These are phyloP conservation scores for Hylodesmum podocarpum DNA, from an alignment of 306 rosid species.

Conservation along the genomic window DNA sequence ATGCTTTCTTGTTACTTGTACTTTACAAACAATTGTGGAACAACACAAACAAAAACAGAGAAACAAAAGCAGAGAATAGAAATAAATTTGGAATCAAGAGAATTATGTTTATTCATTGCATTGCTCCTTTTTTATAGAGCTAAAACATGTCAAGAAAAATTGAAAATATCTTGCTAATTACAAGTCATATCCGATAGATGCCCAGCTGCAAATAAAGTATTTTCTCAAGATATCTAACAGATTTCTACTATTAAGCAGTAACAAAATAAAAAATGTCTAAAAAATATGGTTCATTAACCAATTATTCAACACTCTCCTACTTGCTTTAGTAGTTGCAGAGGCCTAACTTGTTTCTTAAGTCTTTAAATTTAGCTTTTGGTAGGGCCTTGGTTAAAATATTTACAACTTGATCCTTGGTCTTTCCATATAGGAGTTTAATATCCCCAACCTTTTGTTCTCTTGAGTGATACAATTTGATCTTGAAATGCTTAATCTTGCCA, in stretches of 20 bases:
- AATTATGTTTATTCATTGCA: not conserved
- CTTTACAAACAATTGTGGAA: not conserved
- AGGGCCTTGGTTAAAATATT: not conserved
- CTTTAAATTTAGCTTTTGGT: not conserved
- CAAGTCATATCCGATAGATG: no score
- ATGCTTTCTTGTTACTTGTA: not conserved
- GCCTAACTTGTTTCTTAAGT: not conserved
- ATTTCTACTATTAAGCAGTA: no score
- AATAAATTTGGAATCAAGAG: not conserved
- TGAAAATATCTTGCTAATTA: no score
- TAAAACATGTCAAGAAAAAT: no score
- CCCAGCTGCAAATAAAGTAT: no score
- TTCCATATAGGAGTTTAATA: not conserved
- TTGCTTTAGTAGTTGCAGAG: not conserved
- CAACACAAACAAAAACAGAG: not conserved
- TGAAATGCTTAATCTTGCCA: not conserved
- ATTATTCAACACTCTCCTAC: not conserved
- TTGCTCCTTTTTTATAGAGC: not conserved
- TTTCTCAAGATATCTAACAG: no score
- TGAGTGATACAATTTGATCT: not conserved
- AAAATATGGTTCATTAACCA: no score
- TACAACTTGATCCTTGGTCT: not conserved
- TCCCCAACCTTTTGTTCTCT: not conserved
- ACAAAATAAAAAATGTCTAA: no score
- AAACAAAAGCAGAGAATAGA: not conserved